These are phyloP conservation scores for Apiospora arundinis DNA, from an alignment of 2,329 filamentous ascomycete species.

Conservation along the genomic window DNA sequence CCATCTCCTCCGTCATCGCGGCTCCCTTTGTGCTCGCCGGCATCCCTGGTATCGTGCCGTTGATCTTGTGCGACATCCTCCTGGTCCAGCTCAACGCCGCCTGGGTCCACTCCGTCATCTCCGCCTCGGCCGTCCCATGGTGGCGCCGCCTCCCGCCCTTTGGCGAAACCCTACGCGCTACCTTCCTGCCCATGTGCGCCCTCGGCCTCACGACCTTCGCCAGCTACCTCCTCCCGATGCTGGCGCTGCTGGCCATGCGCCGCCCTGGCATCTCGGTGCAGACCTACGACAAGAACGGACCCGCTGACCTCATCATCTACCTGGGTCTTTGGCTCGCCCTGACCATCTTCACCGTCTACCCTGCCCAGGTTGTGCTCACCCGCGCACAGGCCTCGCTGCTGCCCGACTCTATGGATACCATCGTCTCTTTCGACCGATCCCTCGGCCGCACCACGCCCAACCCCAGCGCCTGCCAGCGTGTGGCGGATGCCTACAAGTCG, in stretches of 20 bases:
- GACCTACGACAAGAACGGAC: background rate
- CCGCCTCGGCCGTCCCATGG: conserved; percentile 68
- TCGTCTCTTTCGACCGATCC: conserved; percentile 88
- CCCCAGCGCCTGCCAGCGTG: background rate
- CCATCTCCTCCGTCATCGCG: conserved; percentile 26
- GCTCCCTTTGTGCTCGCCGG: conserved; percentile 37
- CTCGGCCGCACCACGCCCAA: conserved; percentile 14
- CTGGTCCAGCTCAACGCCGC: conserved; percentile 72
- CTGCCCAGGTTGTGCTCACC: conserved; percentile 77
- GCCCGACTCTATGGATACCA: conserved; percentile 78
- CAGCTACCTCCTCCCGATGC: conserved; percentile 54
- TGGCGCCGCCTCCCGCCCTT: conserved; percentile 73
- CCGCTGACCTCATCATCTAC: conserved; percentile 42
- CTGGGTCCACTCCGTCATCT: conserved; percentile 89
- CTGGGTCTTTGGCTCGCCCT: conserved; percentile 54
- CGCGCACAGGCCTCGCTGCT: conserved; percentile 90
- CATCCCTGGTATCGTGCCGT: background rate
- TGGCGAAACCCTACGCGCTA: conserved; percentile 68
- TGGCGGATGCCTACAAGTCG: background rate
- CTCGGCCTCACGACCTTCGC: background rate
- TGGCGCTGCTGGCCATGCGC: conserved; percentile 39
- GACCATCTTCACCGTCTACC: conserved; percentile 71
- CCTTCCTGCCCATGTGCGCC: conserved; percentile 60
- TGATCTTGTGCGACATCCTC: conserved; percentile 59
- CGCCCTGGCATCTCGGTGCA: conserved; percentile 46